A percentile compares a stretch with the other conserved stretches of the same genome.
phyloP scores from a whole-genome alignment of 371 early-diverging fungal genomes.

The Syncephalastrum racemosum region DNA sequence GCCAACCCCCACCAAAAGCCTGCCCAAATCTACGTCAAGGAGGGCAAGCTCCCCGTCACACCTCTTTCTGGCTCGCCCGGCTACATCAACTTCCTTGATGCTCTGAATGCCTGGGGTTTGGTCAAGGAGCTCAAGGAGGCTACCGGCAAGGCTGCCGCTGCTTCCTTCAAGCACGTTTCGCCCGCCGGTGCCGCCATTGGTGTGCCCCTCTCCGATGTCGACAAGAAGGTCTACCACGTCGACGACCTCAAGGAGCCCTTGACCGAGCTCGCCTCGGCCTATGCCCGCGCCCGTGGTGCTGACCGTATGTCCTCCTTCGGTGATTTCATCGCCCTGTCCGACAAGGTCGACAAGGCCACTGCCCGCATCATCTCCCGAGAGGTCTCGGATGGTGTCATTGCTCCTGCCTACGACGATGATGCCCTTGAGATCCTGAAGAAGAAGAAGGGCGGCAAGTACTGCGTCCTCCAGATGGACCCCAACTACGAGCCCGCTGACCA shows the following conservation, averaged over 20 bases:
- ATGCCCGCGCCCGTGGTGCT: slow-evolving; percentile 89
- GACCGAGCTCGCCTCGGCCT: slow-evolving; percentile 78
- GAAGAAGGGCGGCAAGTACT: slow-evolving; percentile 98
- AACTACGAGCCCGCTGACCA: slow-evolving; percentile 78
- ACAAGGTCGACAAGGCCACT: slow-evolving; percentile 88
- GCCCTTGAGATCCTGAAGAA: slow-evolving; percentile 88
- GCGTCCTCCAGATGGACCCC: slow-evolving; percentile 91
- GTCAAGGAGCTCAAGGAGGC: slow-evolving; percentile 84
- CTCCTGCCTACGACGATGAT: slow-evolving; percentile 84
- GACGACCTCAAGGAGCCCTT: slow-evolving; percentile 78
- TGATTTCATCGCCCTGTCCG: slow-evolving; percentile 95
- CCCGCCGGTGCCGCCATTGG: slow-evolving; percentile 98
- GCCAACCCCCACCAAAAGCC: slow-evolving; percentile 98
- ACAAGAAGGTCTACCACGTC: slow-evolving; percentile 90
- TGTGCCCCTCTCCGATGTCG: slow-evolving; percentile 75
- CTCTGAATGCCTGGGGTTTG: slow-evolving; percentile 95
- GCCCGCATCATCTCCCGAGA: slow-evolving; percentile 94
- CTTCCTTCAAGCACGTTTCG: slow-evolving; percentile 98
- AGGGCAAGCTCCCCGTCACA: slow-evolving; percentile 85
- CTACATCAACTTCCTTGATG: slow-evolving; percentile 97
- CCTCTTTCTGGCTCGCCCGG: slow-evolving; percentile 94
- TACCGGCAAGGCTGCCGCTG: slow-evolving; percentile 74
- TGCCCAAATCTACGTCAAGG: slow-evolving; percentile 86
- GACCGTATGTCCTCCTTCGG: slow-evolving; percentile 99
- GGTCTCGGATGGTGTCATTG: slow-evolving; percentile 96